phyloP scores from a whole-genome alignment of 352 stramenopile genomes.

The Phytophthora kernoviae region DNA sequence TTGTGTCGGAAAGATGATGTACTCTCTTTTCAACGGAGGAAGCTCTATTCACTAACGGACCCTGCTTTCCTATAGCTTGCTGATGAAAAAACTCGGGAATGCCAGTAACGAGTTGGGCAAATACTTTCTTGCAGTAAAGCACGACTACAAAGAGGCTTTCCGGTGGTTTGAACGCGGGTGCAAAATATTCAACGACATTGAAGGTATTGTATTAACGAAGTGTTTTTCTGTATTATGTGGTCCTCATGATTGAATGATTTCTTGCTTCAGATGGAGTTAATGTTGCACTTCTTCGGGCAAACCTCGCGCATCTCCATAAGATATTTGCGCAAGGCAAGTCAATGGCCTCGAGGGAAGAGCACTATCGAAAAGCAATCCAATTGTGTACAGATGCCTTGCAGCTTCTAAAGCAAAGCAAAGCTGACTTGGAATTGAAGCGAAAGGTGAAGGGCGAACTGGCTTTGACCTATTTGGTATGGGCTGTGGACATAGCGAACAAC shows the following conservation, averaged over 20 bases:
- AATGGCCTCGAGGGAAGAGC: conserved; percentile 36
- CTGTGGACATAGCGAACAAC: conserved; percentile 58
- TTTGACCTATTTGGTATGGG: conserved; percentile 83
- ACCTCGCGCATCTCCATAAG: conserved; percentile 86
- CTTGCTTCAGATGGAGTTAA: conserved; percentile 67
- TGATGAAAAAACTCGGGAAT: conserved; percentile 91
- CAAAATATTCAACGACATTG: conserved; percentile 81
- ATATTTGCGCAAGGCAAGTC: conserved; percentile 73
- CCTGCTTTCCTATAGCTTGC: conserved; percentile 41
- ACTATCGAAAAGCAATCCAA: conserved; percentile 67
- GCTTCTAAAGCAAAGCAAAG: conserved; percentile 74
- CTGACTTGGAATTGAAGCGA: conserved; percentile 53
- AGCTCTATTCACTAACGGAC: conserved; percentile 13
- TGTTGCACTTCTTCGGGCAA: conserved; percentile 77
- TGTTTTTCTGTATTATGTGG: neutral
- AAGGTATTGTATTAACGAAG: conserved; percentile 45
- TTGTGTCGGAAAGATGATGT: neutral
- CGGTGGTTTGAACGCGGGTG: conserved; percentile 82
- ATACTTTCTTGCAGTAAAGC: conserved; percentile 52
- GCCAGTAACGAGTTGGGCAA: conserved; percentile 86
- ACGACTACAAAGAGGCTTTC: conserved; percentile 61
- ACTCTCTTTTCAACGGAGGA: neutral
- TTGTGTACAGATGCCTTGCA: conserved; percentile 69
- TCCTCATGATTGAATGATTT: conserved; percentile 7
- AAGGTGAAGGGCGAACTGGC: conserved; percentile 86